Conservation (phyloP, 192 early-diverging fungal species). For the Podila minutissima region DNA sequence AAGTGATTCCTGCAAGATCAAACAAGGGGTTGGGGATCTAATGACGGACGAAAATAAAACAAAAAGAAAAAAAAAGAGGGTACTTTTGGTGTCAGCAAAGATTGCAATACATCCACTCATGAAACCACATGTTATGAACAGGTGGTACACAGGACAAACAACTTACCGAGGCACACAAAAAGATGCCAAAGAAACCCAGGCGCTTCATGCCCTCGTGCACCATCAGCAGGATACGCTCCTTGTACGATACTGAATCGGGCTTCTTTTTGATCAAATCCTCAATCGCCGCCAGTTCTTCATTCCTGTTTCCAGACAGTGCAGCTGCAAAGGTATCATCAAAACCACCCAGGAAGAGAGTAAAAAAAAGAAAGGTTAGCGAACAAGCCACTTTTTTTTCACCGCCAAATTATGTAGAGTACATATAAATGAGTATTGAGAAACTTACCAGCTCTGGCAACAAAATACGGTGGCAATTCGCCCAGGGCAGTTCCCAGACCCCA, state of each 20-base stretch:
- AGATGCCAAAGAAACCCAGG: conserved; percentile 91
- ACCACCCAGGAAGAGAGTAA: too few relatives aligned
- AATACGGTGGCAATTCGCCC: conserved; percentile 95
- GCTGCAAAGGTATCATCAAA: conserved; percentile 25
- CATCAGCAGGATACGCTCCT: conserved; percentile 72
- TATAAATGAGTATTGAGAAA: not conserved
- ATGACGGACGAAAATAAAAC: not conserved
- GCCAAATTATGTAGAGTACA: not conserved
- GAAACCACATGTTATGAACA: conserved; percentile 2
- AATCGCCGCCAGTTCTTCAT: conserved; percentile 55
- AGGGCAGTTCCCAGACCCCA: conserved; percentile 95
- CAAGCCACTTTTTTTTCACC: not conserved
- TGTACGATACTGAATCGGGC: conserved; percentile 64
- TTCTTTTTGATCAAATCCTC: conserved; percentile 59
- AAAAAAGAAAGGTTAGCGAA: too few relatives aligned
- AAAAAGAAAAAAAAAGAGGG: too few relatives aligned
- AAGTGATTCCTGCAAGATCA: conserved; percentile 95
- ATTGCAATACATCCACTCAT: conserved; percentile 7
- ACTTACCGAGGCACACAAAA: conserved; percentile 87
- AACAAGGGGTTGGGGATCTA: conserved; percentile 97
- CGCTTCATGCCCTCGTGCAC: conserved; percentile 77
- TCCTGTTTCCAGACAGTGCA: conserved; percentile 64
- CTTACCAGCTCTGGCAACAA: conserved; percentile 87
- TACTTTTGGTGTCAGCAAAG: not conserved
- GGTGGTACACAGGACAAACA: conserved; percentile 5